Evolutionary conservation across 2,329 filamentous ascomycete genomes (phyloP), one percentile per base, ranked within the genome.

Genomic region (Sporothrix euskadiensis): DNA sequence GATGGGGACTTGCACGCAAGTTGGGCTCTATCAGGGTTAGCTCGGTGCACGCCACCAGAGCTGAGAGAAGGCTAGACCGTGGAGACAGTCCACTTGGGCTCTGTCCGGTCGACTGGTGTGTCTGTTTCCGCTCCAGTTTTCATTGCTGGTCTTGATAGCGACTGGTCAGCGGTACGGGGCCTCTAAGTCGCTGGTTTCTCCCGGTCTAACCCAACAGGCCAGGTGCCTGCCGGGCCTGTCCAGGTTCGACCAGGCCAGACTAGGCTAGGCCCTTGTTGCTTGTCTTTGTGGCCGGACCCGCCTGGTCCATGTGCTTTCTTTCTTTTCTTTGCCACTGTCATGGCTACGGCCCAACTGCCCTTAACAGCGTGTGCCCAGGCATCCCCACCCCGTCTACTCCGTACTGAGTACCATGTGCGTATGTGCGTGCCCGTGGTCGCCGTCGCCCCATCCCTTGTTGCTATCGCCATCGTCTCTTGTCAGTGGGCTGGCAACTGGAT

Each of bases 381-480:
- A n/a, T n/a, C n/a, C n/a, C n/a, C n/a, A n/a, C n/a, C n/a, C n/a
- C n/a, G n/a, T n/a, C n/a, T n/a, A n/a, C n/a, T 26, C 26, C 26
- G 26, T 26, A 26, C 26, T 26, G 26, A 26, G 26, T 26, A 26
- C 26, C 26, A 26, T 26, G 26, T 26, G 26, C 26, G 26, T 19
- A 65, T 44, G 61, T 47, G 39, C 61, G 61, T 26, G 39, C 61
- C 39, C 61, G 61, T 47, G 39, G 44, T 41, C 57, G 32, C 57
- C 57, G 32, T n/a, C 19, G 10, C 41, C 52, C 32, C 26, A 68
- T 68, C 63, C 63, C 63, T 66, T 49, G 63, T 68, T 68, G 44
- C 63, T 44, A 19, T 66, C 12, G 39, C 26, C 52, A 56, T 22
- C 26, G 52, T 56, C 52, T 56, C 52, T 56, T 56, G 52, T 56